phyloP scores from a whole-genome alignment of 2,329 filamentous ascomycete genomes.

The Stemphylium lycopersici region DNA sequence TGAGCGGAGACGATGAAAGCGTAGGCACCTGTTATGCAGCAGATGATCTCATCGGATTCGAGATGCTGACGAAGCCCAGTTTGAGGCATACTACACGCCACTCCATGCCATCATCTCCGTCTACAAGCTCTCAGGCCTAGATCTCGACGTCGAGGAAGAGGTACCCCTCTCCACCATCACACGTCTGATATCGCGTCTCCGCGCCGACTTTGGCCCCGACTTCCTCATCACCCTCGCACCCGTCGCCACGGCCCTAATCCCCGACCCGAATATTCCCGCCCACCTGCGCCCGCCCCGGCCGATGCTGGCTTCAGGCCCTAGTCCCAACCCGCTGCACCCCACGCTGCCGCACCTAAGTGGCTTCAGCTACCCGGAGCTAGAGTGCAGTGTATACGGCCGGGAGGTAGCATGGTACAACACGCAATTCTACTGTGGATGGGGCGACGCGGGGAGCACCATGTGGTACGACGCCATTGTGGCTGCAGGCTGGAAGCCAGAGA shows the following conservation, averaged over 20 bases:
- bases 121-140: constrained; percentile 52
- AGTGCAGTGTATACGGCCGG: constrained; percentile 51
- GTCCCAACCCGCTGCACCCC: constrained; percentile 43
- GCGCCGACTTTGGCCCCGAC: constrained; percentile 67
- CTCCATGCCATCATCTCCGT: constrained; percentile 68
- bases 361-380: constrained; percentile 79
- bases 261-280: constrained; percentile 43
- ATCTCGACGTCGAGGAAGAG: constrained; percentile 66
- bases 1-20: constrained; percentile 42
- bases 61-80: constrained; percentile 50
- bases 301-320: constrained; percentile 35
- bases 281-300: constrained; percentile 39
- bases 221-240: constrained; percentile 85
- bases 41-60: too few species aligned
- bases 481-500: constrained; percentile 73
- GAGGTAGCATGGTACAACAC: constrained; percentile 85
- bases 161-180: constrained; percentile 71
- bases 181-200: constrained; percentile 56
- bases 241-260: constrained; percentile 75
- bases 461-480: constrained; percentile 62
- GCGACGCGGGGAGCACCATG: constrained; percentile 62
- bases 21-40: constrained; percentile 20
- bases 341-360: constrained; percentile 71
- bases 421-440: constrained; percentile 94
- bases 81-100: constrained; percentile 76